Evolutionary conservation across 2,329 filamentous ascomycete genomes (phyloP).

Genomic region (Drechslerella dactyloides): DNA sequence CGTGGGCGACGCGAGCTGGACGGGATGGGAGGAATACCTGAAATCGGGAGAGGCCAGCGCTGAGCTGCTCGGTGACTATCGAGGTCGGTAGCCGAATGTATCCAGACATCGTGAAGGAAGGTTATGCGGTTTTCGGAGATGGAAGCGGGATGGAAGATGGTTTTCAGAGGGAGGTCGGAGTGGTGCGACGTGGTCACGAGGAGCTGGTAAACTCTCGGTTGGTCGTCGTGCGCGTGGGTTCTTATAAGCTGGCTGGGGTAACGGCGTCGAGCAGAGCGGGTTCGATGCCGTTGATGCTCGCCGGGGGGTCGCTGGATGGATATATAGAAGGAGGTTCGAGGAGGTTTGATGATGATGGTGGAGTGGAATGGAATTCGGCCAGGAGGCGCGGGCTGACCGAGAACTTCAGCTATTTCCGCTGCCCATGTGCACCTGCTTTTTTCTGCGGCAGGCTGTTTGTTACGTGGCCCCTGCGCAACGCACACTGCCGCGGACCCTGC

Average conservation of each 20-base stretch:
- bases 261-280: too few species aligned
- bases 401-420: slow-evolving; percentile 1
- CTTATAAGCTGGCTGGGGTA: too few species aligned
- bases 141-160: neutral
- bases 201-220: neutral
- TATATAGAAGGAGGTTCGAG: too few species aligned
- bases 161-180: too few species aligned
- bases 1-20: neutral
- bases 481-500: neutral
- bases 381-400: neutral
- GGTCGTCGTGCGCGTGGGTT: neutral
- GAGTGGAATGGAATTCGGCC: neutral
- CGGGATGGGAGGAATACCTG: slow-evolving; percentile 30
- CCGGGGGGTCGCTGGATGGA: too few species aligned
- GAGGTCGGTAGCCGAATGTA: slow-evolving; percentile 29
- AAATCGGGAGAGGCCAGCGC: slow-evolving; percentile 44
- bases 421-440: neutral
- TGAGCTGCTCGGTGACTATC: slow-evolving; percentile 46
- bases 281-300: too few species aligned
- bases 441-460: slow-evolving; percentile 2
- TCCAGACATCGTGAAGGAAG: neutral
- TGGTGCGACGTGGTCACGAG: neutral
- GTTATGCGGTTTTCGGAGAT: neutral
- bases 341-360: too few species aligned
- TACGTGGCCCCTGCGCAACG: slow-evolving; percentile 7